phyloP scores from a whole-genome alignment of 192 early-diverging fungal species.

The Dissophora globulifera region DNA sequence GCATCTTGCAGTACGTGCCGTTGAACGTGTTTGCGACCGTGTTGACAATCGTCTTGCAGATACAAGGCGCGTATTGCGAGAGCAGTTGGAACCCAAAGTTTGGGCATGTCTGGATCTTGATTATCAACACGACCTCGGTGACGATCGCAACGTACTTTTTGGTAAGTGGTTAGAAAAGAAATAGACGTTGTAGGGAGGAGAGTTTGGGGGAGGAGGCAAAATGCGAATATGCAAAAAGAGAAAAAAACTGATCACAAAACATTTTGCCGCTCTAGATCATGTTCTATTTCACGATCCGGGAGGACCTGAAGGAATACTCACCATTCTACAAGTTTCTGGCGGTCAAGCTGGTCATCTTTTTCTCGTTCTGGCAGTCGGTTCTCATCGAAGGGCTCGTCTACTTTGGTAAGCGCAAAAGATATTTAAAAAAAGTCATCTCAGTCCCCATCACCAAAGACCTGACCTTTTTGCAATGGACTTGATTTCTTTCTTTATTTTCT shows the following conservation, averaged over 20 bases:
- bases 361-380: constrained; percentile 53
- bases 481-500: too few relatives aligned
- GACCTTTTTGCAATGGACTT: neutral
- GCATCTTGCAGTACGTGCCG: constrained; percentile 78
- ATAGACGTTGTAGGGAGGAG: too few relatives aligned
- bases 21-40: constrained; percentile 67
- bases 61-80: constrained; percentile 68
- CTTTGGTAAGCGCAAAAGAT: constrained; percentile 46
- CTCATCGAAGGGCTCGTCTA: constrained; percentile 45
- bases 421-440: too few relatives aligned
- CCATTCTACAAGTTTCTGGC: constrained; percentile 55
- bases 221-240: neutral
- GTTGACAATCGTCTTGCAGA: constrained; percentile 68
- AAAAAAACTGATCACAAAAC: neutral
- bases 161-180: too few relatives aligned
- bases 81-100: constrained; percentile 73
- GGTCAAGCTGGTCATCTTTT: constrained; percentile 55
- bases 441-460: too few relatives aligned
- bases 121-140: constrained; percentile 69
- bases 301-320: constrained; percentile 37
- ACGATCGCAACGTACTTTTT: constrained; percentile 74
- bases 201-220: neutral
- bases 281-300: constrained; percentile 50
- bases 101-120: constrained; percentile 72
- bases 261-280: constrained; percentile 43